Percentiles rank a stretch among this genome's conserved stretches.
These are phyloP conservation scores for Ustilago trichophora DNA, from an alignment of 1,284 basidiomycete genomes.

Conservation along the genomic window DNA sequence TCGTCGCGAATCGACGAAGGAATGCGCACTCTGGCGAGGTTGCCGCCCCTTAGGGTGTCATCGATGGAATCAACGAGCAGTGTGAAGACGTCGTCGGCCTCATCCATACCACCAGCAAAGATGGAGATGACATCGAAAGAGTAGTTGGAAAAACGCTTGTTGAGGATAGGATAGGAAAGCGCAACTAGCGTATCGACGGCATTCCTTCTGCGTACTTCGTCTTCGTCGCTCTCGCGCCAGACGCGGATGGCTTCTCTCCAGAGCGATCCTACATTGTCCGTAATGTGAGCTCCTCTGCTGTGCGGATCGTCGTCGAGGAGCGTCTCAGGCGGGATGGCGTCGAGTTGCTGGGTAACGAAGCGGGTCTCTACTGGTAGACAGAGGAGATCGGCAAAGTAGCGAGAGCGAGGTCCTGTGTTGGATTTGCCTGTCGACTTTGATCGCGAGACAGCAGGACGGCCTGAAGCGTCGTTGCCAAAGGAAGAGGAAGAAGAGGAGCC, in stretches of 20 bases:
- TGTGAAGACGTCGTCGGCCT: conserved; percentile 61
- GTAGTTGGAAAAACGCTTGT: conserved; percentile 57
- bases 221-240: conserved; percentile 49
- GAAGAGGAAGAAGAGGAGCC: conserved; percentile 10
- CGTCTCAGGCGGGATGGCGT: conserved; percentile 29
- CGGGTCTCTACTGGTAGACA: conserved; percentile 54
- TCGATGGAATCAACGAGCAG: conserved; percentile 55
- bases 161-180: conserved; percentile 55
- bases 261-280: conserved; percentile 58
- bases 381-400: conserved; percentile 59
- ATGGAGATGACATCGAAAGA: conserved; percentile 59
- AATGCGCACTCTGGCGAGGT: conserved; percentile 29
- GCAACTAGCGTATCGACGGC: conserved; percentile 58
- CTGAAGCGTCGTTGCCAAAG: conserved; percentile 5
- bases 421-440: conserved; percentile 51
- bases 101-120: conserved; percentile 61
- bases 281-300: conserved; percentile 42
- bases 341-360: conserved; percentile 46
- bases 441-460: conserved; percentile 17
- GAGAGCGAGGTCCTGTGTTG: conserved; percentile 54
- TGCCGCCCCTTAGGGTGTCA: conserved; percentile 46
- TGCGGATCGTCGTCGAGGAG: conserved; percentile 52
- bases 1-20: conserved; percentile 28
- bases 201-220: conserved; percentile 51
- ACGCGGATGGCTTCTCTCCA: conserved; percentile 58